Percentiles rank a stretch among this genome's conserved stretches.
Evolutionary conservation across 148 eudicot genomes (phyloP).

Genomic region (Silene latifolia): DNA sequence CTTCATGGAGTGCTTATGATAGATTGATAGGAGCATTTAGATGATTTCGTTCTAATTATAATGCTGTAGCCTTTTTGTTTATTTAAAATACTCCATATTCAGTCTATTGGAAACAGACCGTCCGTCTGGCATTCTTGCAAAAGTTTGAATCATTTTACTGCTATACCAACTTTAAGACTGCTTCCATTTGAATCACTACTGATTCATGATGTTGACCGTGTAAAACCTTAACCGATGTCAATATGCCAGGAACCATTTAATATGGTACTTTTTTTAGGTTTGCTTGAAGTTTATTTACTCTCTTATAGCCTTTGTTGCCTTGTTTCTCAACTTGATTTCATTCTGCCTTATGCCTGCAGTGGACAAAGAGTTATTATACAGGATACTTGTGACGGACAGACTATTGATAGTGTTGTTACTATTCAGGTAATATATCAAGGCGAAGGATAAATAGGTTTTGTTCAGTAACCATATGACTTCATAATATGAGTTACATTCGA

Average conservation of each 20-base stretch:
- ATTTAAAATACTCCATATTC: not conserved
- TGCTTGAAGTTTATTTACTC: not conserved
- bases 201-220: not conserved
- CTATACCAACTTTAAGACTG: not conserved
- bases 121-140: not conserved
- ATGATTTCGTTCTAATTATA: not conserved
- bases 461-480: constrained; percentile 3
- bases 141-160: not conserved
- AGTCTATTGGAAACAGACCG: not conserved
- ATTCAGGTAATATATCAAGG: constrained; percentile 55
- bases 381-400: constrained; percentile 49
- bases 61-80: not conserved
- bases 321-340: constrained; percentile 13
- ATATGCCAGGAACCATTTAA: not conserved
- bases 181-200: too few species aligned
- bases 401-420: constrained; percentile 63
- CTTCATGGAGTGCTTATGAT: not conserved
- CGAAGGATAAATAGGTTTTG: constrained; percentile 2
- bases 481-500: not conserved
- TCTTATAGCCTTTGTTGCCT: not conserved
- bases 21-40: not conserved
- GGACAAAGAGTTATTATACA: constrained; percentile 83
- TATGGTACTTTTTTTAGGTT: not conserved
- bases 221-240: not conserved
- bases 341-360: constrained; percentile 42